Evolutionary conservation across 441 rosid species (phyloP), one percentile per base, ranked within the genome.

Genomic region (Metrosideros polymorpha): DNA sequence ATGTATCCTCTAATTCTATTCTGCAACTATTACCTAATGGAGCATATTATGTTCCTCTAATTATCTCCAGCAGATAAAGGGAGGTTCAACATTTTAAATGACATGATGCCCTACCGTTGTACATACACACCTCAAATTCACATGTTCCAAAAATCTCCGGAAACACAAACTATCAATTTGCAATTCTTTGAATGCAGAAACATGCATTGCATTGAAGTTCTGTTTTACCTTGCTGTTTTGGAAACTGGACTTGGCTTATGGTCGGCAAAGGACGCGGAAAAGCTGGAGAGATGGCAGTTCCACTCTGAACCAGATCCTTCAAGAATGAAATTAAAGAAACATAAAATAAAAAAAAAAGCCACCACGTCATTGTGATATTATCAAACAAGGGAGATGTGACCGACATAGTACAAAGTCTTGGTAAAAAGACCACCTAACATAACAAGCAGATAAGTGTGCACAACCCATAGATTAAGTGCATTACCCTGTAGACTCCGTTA

Each of bases 221-320:
- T 30, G 27, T 45, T 59, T 32, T 92, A 95, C 99, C 99, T 92
- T 93, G 99, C 88, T 92, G 95, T 90, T 95, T 96, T 22, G 94
- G 93, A 89, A 90, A 94, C 84, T 91, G 98, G 84, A 92, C 89
- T 84, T 94, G 96, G 87, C 91, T 93, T 1, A 91, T 83, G n/a
- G 90, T 77, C 77, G 92, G 87, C 82, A 90, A 88, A 88, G 99
- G 95, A 85, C 92, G 90, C 15, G 91, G 89, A 82, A 96, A 88
- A 86, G 90, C 89, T 30, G 92, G 93, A 54, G 97, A 82, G 49
- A 93, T 85, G 57, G 92, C 91, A 83, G 92, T 90, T 66, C 90
- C 82, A 82, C 91, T 92, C 76, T 91, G 97, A 90, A 92, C 90
- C 90, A 93, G 75, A 90, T 94, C 97, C 98, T 95, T 88, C 88